A percentile compares a stretch with the other conserved stretches of the same genome.
Conservation (phyloP, 2,329 filamentous ascomycete species). For the Trichoderma lentiforme region DNA sequence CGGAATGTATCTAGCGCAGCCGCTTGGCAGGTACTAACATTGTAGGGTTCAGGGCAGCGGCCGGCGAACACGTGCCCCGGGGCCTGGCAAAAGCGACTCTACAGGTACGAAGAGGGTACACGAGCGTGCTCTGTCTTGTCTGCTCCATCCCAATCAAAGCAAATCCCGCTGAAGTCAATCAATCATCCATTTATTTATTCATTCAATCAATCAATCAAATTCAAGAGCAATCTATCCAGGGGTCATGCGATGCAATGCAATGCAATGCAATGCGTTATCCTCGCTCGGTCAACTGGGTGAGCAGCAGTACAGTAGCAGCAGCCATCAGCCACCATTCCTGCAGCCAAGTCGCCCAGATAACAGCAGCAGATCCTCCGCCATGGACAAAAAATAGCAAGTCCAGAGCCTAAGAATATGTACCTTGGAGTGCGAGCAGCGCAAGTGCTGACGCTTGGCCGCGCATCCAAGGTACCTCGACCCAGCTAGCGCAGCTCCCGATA, state of each 20-base stretch:
- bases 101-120: background rate
- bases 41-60: background rate
- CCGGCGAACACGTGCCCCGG: background rate
- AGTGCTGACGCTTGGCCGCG: background rate
- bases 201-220: background rate
- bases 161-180: background rate
- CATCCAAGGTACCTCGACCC: background rate
- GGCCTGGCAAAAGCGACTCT: background rate
- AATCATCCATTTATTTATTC: background rate
- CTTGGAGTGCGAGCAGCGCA: background rate
- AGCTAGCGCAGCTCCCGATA: background rate
- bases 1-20: background rate
- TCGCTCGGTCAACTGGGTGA: background rate
- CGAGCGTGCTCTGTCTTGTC: background rate
- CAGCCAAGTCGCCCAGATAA: background rate
- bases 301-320: background rate
- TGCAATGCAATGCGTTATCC: background rate
- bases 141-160: background rate
- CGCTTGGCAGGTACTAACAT: conserved; percentile 4
- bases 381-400: background rate
- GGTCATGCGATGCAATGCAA: background rate
- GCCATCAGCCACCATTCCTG: conserved; percentile 9
- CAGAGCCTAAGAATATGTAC: background rate
- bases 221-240: background rate
- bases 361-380: background rate